phyloP scores from a whole-genome alignment of 164 flowering plant species.

The Vitis riparia region DNA sequence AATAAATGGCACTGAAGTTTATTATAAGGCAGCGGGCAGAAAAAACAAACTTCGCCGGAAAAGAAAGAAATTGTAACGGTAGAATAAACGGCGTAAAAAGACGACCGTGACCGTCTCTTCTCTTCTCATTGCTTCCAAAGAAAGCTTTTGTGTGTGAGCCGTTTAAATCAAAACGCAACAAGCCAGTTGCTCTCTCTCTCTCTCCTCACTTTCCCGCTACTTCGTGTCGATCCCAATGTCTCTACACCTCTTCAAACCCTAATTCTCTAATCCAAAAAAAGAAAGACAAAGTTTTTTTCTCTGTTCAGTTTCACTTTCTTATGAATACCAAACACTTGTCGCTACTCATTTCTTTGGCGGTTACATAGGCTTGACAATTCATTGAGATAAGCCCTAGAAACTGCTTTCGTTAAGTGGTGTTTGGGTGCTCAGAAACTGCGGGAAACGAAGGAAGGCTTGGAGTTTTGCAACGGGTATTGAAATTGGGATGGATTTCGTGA shows the following conservation, averaged over 20 bases:
- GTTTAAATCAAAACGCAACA: background rate
- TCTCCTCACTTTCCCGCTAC: slow-evolving; percentile 24
- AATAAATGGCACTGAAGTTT: too few relatives aligned
- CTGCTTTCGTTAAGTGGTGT: background rate
- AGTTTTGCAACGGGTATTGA: background rate
- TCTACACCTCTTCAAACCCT: slow-evolving; percentile 8
- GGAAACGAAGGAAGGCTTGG: background rate
- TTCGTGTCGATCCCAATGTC: slow-evolving; percentile 3
- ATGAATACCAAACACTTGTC: too few relatives aligned
- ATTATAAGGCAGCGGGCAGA: too few relatives aligned
- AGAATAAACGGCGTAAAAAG: too few relatives aligned
- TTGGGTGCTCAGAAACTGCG: background rate
- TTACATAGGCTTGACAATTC: slow-evolving; percentile 1
- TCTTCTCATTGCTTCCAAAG: background rate
- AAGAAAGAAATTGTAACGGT: too few relatives aligned
- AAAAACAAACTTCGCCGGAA: too few relatives aligned
- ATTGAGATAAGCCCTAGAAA: background rate
- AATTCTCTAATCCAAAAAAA: slow-evolving; percentile 2
- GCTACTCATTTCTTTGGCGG: background rate
- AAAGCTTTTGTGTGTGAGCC: background rate
- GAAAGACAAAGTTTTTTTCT: too few relatives aligned
- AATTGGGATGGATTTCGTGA: too few relatives aligned
- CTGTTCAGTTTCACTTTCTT: too few relatives aligned
- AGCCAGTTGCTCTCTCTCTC: too few relatives aligned
- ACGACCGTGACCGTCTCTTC: too few relatives aligned